Evolutionary conservation across 257 asterid genomes (phyloP).

Genomic region (Solanum sparsipilum): DNA sequence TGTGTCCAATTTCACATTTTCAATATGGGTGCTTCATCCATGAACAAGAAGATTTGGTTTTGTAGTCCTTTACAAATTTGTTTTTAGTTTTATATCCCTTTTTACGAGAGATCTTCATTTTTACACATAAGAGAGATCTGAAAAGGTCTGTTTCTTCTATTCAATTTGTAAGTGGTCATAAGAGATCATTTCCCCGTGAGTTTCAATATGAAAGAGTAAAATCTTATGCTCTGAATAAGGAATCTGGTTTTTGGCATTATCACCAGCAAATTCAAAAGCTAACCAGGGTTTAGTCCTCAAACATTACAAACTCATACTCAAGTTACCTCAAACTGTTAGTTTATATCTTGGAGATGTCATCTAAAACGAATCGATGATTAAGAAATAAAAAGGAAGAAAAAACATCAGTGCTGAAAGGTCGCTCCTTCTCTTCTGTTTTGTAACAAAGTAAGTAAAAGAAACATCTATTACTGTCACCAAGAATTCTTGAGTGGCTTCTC

Average conservation of each 20-base stretch:
- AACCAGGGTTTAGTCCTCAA: neutral
- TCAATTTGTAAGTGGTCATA: neutral
- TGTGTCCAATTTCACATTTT: neutral
- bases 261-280: neutral
- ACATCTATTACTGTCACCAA: constrained; percentile 23
- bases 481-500: constrained; percentile 55
- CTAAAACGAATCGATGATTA: neutral
- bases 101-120: neutral
- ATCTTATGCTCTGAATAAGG: neutral
- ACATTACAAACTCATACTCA: neutral
- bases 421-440: neutral
- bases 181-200: neutral
- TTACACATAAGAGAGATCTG: neutral
- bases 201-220: neutral
- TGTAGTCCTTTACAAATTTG: neutral
- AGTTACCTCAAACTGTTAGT: neutral
- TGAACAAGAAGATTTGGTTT: neutral
- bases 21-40: neutral
- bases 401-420: neutral
- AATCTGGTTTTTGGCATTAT: neutral
- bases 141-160: neutral
- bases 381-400: neutral
- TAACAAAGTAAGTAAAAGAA: neutral
- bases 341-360: neutral
- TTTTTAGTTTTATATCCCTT: neutral